Conservation (phyloP, 192 early-diverging fungal genomes). For the Coemansia sp. region DNA sequence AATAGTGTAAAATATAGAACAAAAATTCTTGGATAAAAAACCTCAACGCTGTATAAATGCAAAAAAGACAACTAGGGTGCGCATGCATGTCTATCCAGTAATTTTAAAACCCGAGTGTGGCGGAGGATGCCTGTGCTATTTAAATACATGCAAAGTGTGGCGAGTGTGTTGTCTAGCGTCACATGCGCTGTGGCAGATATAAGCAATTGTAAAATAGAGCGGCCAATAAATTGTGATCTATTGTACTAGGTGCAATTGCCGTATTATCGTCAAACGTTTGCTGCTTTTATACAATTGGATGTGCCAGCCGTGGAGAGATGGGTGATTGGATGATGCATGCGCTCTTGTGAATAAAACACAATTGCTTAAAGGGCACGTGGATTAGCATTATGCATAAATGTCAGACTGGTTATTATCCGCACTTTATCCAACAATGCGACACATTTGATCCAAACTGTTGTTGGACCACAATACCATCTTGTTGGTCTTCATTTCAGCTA, state of each 20-base stretch:
- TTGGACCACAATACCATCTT: not conserved
- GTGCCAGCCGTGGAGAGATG: not conserved
- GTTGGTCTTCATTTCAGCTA: not conserved
- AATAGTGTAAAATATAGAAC: not conserved
- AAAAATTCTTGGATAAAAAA: not conserved
- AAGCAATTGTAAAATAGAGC: constrained; percentile 7
- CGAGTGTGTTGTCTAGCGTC: not conserved
- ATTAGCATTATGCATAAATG: not conserved
- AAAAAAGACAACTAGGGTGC: not conserved
- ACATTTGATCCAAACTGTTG: not conserved
- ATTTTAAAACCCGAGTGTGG: constrained; percentile 3
- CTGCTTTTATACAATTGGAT: constrained; percentile 5
- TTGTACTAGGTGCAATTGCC: not conserved
- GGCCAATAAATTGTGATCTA: not conserved
- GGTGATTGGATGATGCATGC: not conserved
- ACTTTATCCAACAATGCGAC: not conserved
- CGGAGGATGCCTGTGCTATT: not conserved
- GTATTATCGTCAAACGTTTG: not conserved
- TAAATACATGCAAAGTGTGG: not conserved
- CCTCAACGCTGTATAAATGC: not conserved
- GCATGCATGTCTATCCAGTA: not conserved
- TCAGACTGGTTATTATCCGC: not conserved
- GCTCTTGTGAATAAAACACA: not conserved
- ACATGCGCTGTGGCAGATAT: not conserved
- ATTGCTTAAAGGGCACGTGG: not conserved